These are phyloP conservation scores for Apophysomyces elegans DNA, from an alignment of 371 early-diverging fungal genomes.

Conservation along the genomic window DNA sequence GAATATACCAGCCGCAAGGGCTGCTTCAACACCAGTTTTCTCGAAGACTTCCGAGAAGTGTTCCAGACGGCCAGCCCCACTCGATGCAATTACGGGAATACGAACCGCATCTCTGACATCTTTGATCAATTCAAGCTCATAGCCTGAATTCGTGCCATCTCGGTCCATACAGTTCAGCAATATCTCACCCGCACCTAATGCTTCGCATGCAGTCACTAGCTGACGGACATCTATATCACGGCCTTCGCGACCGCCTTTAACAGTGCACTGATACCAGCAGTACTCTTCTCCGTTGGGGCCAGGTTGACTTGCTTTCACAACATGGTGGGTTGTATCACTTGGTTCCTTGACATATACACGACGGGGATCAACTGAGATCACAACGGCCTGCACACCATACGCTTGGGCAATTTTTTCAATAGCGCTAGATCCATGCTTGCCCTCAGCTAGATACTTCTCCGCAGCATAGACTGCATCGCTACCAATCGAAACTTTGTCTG, in stretches of 20 bases:
- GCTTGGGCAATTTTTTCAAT: slow-evolving; percentile 93
- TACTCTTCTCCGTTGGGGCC: slow-evolving; percentile 93
- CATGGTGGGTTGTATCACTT: slow-evolving; percentile 75
- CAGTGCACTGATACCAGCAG: slow-evolving; percentile 99
- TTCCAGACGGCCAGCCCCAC: slow-evolving; percentile 87
- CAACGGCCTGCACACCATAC: slow-evolving; percentile 98
- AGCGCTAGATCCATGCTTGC: slow-evolving; percentile 69
- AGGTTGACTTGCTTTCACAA: slow-evolving; percentile 67
- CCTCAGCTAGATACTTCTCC: slow-evolving; percentile 73
- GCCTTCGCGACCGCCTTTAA: slow-evolving; percentile 94
- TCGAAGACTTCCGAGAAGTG: slow-evolving; percentile 91
- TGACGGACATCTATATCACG: slow-evolving; percentile 94
- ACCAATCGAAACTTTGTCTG: slow-evolving; percentile 98
- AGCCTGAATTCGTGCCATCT: slow-evolving; percentile 97
- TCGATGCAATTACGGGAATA: slow-evolving; percentile 96
- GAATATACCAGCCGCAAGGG: slow-evolving; percentile 97
- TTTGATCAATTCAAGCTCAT: slow-evolving; percentile 83
- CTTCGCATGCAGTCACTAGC: slow-evolving; percentile 85
- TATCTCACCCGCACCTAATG: slow-evolving; percentile 95
- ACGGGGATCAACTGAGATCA: slow-evolving; percentile 95
- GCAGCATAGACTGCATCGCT: slow-evolving; percentile 97
- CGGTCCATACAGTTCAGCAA: slow-evolving; percentile 96
- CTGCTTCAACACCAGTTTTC: slow-evolving; percentile 90
- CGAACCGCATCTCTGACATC: slow-evolving; percentile 76
- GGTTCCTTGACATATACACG: slow-evolving; percentile 90